phyloP scores from a whole-genome alignment of 2,329 filamentous ascomycete species.

The Hypoxylon sp. region DNA sequence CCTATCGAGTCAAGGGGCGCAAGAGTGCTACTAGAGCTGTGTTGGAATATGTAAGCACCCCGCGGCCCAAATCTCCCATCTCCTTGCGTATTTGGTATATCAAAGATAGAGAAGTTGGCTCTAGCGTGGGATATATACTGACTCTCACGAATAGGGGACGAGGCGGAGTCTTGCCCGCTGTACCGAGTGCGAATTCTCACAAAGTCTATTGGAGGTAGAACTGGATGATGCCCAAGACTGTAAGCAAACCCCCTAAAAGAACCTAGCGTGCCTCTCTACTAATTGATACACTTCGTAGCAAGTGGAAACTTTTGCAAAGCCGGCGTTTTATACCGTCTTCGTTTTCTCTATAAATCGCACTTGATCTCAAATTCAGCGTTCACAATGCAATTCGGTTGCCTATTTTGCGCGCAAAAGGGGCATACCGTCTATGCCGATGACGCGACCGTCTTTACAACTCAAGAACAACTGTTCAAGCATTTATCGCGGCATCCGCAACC shows the following conservation, averaged over 20 bases:
- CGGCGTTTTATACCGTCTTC: slow-evolving; percentile 58
- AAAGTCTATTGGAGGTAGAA: slow-evolving; percentile 42
- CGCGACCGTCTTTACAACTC: slow-evolving; percentile 59
- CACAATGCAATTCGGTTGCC: slow-evolving; percentile 57
- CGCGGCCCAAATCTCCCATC: background rate
- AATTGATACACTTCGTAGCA: slow-evolving; percentile 46
- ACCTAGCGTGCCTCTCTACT: background rate
- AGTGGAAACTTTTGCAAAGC: slow-evolving; percentile 54
- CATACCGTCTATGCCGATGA: slow-evolving; percentile 58
- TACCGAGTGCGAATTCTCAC: slow-evolving; percentile 45
- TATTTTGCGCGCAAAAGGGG: slow-evolving; percentile 58
- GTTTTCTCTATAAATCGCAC: slow-evolving; percentile 62
- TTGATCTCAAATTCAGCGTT: slow-evolving; percentile 52
- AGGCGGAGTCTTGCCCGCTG: slow-evolving; percentile 42
- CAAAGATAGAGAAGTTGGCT: background rate
- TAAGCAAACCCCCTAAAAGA: slow-evolving; percentile 29
- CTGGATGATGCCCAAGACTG: slow-evolving; percentile 42
- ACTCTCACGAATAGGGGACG: slow-evolving; percentile 36
- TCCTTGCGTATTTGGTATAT: background rate
- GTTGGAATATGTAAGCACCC: slow-evolving; percentile 48
- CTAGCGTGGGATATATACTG: slow-evolving; percentile 12
- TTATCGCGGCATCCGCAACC: slow-evolving; percentile 60
- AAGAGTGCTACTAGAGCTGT: slow-evolving; percentile 55
- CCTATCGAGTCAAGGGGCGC: slow-evolving; percentile 55
- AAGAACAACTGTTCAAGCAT: slow-evolving; percentile 58